These are phyloP conservation scores for Citrullus colocynthis DNA, from an alignment of 306 rosid species.

Conservation along the genomic window DNA sequence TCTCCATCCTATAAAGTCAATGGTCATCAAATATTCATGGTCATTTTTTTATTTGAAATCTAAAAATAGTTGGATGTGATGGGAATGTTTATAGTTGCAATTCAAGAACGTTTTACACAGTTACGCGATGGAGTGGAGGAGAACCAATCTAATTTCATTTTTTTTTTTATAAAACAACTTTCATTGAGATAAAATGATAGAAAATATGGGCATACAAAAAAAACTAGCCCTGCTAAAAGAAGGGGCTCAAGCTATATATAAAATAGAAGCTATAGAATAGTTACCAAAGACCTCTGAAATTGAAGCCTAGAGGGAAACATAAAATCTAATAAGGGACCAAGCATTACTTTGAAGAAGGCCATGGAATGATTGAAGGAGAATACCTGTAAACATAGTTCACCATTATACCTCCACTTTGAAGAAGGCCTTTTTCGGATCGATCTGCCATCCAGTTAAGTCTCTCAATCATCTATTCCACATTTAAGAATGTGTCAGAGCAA, in stretches of 20 bases:
- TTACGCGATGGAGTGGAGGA: background rate
- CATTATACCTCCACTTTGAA: slow-evolving; percentile 89
- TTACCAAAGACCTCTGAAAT: no score
- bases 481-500: slow-evolving; percentile 9
- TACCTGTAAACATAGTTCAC: slow-evolving; percentile 93
- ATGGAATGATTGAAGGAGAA: slow-evolving; percentile 8
- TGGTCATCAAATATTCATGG: background rate
- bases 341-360: background rate
- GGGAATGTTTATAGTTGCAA: background rate
- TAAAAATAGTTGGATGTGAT: no score
- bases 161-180: no score
- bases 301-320: no score
- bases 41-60: background rate
- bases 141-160: background rate
- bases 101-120: background rate
- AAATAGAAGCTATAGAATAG: no score
- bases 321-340: no score
- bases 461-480: slow-evolving; percentile 63
- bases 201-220: no score
- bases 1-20: slow-evolving; percentile 49
- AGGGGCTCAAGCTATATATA: no score
- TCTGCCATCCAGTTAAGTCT: slow-evolving; percentile 93
- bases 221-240: no score
- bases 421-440: slow-evolving; percentile 63
- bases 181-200: no score